Evolutionary conservation across 306 rosid species (phyloP), one percentile per base, ranked within the genome.

Genomic region (Glycine latifolia): DNA sequence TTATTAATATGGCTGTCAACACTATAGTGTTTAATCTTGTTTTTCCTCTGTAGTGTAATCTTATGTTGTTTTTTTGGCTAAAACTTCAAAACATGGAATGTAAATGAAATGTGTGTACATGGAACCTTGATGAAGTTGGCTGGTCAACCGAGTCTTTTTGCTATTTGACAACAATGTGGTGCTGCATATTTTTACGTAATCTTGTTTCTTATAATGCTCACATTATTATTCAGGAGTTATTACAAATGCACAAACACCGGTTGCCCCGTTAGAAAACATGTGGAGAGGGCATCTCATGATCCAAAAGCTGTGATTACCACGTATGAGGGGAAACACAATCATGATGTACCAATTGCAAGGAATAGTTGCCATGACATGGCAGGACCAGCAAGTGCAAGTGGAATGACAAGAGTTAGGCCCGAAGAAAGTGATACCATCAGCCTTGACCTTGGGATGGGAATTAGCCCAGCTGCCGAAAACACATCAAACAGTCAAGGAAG

Each of bases 241-340:
- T 96, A 96, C 89, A 96, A 96, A 80, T 96, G 98, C 86, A 96
- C 99, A 16, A 93, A 93, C 67, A 89, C 90, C 7, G 99, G 98
- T 79, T 96, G 99, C 87, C 98, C 99, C 4, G 99, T 96, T 71
- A 87, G 99, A 71, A 96, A 96, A 80, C 99, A 96, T 7, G 99
- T 96, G 80, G 99, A 96, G 88, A 90, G 99, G 79, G 99, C 99
- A 71, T 96, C 98, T 41, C 97, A 96, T 81, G 97, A 96, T 86
- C 98, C 98, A 5, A 96, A 96, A 87, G 98, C 99, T 31, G 99
- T 96, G 39, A 96, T 96, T 72, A 96, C 99, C 69, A 93, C 99
- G 63, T 96, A 96, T 13, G 99, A 96, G 82, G 98, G 98, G 54
- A 93, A 96, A 47, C 99, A 96, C 85, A 96, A 96, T 75, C 99